phyloP scores from a whole-genome alignment of 2,329 filamentous ascomycete species.

The Beauveria rudraprayagi region DNA sequence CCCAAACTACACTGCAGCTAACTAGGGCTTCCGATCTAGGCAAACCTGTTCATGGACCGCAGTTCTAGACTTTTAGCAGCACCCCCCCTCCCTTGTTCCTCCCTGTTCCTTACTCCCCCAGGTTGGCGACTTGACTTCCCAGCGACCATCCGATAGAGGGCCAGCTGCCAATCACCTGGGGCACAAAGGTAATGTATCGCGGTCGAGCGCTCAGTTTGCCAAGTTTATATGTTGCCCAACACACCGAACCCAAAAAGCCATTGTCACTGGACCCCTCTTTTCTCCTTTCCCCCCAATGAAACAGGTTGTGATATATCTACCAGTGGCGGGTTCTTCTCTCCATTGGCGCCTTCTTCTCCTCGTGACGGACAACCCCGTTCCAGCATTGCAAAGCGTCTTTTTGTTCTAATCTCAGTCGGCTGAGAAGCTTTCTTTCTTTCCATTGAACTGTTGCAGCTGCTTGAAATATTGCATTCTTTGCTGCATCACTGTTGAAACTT shows the following conservation, averaged over 20 bases:
- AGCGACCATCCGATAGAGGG: not conserved
- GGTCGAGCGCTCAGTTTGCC: not conserved
- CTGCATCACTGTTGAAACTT: not conserved
- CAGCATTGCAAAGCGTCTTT: not conserved
- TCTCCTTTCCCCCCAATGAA: not conserved
- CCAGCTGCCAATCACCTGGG: slow-evolving; percentile 6
- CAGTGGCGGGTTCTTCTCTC: slow-evolving; percentile 2
- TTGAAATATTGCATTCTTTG: not conserved
- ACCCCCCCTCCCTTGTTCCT: slow-evolving; percentile 1
- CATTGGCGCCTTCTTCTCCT: not conserved
- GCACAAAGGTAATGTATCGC: slow-evolving; percentile 7
- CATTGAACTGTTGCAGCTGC: not conserved
- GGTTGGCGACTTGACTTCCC: too few relatives aligned
- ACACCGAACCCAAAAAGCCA: slow-evolving; percentile 11
- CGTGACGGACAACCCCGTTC: not conserved
- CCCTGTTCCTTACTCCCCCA: too few relatives aligned
- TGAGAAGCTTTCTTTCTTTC: not conserved
- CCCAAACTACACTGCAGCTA: not conserved
- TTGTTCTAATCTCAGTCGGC: not conserved
- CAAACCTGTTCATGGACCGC: slow-evolving; percentile 9
- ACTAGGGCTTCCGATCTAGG: slow-evolving; percentile 5
- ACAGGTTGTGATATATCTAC: slow-evolving; percentile 7
- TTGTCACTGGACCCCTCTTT: slow-evolving; percentile 8
- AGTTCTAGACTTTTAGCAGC: slow-evolving; percentile 11
- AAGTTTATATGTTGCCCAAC: not conserved